Evolutionary conservation across 2,329 filamentous ascomycete genomes (phyloP), one percentile per base, ranked within the genome.

Genomic region (Apiospora hydei): DNA sequence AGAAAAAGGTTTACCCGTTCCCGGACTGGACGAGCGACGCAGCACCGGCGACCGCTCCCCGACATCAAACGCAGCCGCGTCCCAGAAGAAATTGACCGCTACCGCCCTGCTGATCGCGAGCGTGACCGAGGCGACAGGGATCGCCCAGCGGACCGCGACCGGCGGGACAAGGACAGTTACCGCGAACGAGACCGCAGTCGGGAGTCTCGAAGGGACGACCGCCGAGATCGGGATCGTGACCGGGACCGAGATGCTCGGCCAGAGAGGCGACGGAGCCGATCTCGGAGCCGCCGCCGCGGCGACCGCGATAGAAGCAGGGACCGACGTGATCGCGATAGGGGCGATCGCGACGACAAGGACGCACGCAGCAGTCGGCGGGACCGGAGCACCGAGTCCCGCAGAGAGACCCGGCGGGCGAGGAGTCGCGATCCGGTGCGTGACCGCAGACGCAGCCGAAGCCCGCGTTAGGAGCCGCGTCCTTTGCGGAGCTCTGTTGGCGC

Each of bases 1-100:
- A 43, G 85, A 86, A 67, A 91, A 91, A 77, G 89, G 89, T 11
- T 79, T 90, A 53, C 88, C 88, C 1, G 81, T 89, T 26, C 88
- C 88, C 0, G 87, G 88, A n/a, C 82, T 89, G n/a, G 87, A 89
- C 70, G 88, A 89, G 75, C 85, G 84, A 74, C 83, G 82, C 73
- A 84, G 82, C 69, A 78, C 80, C 7, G 84, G 83, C 24, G 86
- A 87, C 34, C 80, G 82, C 24, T 85, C 84, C 10, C 84, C 0
- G 84, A 86, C 41, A 72, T 81, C 18, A 85, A 83, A 80, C 75
- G 78, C 51, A 68, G 76, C 68, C 80, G 82, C 38, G 81, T 80
- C 8, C 76, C 79, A 0, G 82, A 84, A 14, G 82, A 86, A 70
- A 83, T 85, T 70, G 86, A 88, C 67, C 61, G 66, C 69, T 67